Conservation (phyloP, 139 green algal species). For the Microglena sp. region DNA sequence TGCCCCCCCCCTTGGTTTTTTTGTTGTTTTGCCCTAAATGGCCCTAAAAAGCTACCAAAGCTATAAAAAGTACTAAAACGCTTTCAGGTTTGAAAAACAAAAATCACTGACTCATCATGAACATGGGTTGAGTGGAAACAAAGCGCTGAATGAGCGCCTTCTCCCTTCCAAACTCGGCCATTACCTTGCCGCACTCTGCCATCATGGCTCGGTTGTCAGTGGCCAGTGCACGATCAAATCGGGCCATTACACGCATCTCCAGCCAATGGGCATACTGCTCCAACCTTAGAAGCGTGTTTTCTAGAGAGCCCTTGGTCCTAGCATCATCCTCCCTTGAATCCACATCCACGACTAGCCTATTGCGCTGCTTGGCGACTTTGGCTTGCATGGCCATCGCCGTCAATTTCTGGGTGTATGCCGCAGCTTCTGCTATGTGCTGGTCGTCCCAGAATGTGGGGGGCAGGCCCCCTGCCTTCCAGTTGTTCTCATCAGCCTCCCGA, state of each 20-base stretch:
- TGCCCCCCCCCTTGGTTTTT: too few species aligned
- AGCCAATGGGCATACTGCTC: constrained; percentile 11
- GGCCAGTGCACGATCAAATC: constrained; percentile 10
- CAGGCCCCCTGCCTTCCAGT: too few species aligned
- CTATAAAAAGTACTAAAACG: too few species aligned
- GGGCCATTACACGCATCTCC: constrained; percentile 11
- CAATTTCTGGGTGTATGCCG: background rate
- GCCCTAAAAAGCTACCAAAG: too few species aligned
- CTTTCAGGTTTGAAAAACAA: too few species aligned
- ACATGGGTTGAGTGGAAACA: background rate
- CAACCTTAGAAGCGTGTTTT: constrained; percentile 13
- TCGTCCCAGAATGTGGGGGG: background rate
- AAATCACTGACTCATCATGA: too few species aligned
- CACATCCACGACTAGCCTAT: background rate
- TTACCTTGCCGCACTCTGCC: constrained; percentile 8
- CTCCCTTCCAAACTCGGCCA: constrained; percentile 10
- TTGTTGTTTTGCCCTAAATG: too few species aligned
- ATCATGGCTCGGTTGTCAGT: background rate
- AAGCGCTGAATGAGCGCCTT: constrained; percentile 5
- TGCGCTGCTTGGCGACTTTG: constrained; percentile 9
- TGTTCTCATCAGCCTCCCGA: too few species aligned
- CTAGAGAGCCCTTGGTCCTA: constrained; percentile 5
- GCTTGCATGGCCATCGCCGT: constrained; percentile 1
- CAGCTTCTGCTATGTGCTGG: too few species aligned
- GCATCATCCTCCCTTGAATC: background rate